Percentiles rank a stretch among this genome's conserved stretches.
phyloP scores from a whole-genome alignment of 225 moss, liverwort and hornwort species.

The Climacium dendroides region DNA sequence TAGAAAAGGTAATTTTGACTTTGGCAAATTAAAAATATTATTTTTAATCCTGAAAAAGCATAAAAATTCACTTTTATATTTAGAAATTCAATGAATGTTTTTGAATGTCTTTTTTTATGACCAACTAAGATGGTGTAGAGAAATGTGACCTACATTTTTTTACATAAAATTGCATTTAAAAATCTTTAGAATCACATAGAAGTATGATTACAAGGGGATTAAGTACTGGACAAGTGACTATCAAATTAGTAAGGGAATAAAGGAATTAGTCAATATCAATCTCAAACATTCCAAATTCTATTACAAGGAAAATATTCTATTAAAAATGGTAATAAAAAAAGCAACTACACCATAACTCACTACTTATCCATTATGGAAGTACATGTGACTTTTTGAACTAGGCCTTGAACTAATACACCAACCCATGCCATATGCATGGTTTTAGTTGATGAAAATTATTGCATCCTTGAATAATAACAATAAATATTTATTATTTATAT shows the following conservation, averaged over 20 bases:
- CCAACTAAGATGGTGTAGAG: too few species aligned
- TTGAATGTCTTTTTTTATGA: too few species aligned
- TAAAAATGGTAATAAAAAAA: too few species aligned
- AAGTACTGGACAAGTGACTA: not conserved
- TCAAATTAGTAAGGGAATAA: not conserved
- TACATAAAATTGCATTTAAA: not conserved
- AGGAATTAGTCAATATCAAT: not conserved
- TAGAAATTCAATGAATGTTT: too few species aligned
- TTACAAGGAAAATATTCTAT: too few species aligned
- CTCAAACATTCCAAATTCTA: not conserved
- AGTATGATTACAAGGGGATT: not conserved
- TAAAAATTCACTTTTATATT: too few species aligned
- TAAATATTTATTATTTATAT: not conserved
- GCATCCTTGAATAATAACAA: accelerated
- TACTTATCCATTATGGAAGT: too few species aligned
- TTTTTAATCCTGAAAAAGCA: too few species aligned
- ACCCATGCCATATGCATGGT: not conserved
- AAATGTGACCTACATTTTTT: too few species aligned
- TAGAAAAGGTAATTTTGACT: too few species aligned
- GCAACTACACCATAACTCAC: too few species aligned
- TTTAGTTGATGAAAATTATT: not conserved
- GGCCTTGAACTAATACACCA: accelerated
- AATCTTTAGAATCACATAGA: not conserved
- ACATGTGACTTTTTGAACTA: accelerated
- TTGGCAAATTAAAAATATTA: too few species aligned